A percentile compares a stretch with the other conserved stretches of the same genome.
Evolutionary conservation across 331 rosid genomes (phyloP).

Genomic region (Dryas integrifolia): DNA sequence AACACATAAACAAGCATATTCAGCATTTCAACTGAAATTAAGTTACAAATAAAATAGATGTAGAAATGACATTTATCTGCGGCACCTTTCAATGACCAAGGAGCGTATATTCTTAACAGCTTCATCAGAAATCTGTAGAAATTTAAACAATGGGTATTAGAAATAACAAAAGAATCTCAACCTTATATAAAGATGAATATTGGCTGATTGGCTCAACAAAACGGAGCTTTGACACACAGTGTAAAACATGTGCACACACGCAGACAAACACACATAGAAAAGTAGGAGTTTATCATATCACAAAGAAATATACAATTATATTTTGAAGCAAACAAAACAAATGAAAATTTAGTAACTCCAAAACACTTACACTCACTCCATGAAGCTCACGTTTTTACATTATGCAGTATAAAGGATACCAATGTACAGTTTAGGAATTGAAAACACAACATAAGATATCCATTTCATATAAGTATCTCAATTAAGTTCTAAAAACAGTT

Average conservation of each 20-base stretch:
- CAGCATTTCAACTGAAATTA: neutral
- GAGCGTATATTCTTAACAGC: constrained; percentile 75
- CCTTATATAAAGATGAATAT: neutral
- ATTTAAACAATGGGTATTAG: constrained; percentile 21
- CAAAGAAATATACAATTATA: neutral
- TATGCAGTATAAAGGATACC: neutral
- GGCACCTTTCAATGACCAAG: constrained; percentile 70
- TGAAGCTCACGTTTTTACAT: neutral
- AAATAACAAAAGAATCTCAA: constrained; percentile 18
- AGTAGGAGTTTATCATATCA: neutral
- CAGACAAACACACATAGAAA: neutral
- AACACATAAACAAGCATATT: neutral
- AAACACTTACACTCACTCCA: neutral
- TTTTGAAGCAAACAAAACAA: neutral
- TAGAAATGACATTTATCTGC: constrained; percentile 4
- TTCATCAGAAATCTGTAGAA: constrained; percentile 78
- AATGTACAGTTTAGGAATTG: neutral
- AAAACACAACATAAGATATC: neutral
- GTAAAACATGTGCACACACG: neutral
- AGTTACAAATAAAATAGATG: neutral
- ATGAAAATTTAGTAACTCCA: neutral
- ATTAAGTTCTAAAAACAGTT: constrained; percentile 5
- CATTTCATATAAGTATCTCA: neutral
- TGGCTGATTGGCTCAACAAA: neutral
- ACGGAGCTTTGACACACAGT: neutral